These are phyloP conservation scores for Fonsecaea nubica DNA, from an alignment of 2,329 filamentous ascomycete species.

Conservation along the genomic window DNA sequence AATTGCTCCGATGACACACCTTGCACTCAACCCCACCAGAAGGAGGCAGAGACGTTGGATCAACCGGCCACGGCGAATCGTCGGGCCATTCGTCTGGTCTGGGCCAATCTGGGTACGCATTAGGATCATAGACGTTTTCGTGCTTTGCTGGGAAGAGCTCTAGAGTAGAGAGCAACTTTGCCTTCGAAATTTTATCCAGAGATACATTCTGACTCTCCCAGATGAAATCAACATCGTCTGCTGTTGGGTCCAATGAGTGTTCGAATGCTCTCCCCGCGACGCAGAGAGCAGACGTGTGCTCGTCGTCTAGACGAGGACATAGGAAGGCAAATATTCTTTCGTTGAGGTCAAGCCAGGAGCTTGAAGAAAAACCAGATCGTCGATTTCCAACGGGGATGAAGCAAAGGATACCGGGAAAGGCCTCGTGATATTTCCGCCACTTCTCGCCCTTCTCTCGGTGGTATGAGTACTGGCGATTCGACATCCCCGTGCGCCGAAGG, in stretches of 20 bases:
- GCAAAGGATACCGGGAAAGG: conserved; percentile 5
- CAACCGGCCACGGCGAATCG: background rate
- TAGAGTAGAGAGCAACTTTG: background rate
- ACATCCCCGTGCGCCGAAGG: background rate
- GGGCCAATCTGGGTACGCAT: background rate
- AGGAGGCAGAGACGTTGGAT: background rate
- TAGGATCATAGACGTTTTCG: background rate
- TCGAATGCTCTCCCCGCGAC: background rate
- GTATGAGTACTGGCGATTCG: background rate
- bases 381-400: background rate
- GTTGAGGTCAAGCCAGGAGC: background rate
- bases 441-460: conserved; percentile 6
- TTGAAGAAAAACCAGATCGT: background rate
- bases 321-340: background rate
- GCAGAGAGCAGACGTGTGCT: background rate
- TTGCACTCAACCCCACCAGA: background rate
- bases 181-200: background rate
- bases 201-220: background rate
- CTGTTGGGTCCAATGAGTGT: background rate
- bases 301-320: background rate
- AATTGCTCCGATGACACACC: background rate
- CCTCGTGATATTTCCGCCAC: conserved; percentile 2
- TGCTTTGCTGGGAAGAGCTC: background rate
- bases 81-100: background rate
- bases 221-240: background rate